Base-by-base conservation (phyloP, 257 asterid genomes). In the Osmanthus fragrans region DNA sequence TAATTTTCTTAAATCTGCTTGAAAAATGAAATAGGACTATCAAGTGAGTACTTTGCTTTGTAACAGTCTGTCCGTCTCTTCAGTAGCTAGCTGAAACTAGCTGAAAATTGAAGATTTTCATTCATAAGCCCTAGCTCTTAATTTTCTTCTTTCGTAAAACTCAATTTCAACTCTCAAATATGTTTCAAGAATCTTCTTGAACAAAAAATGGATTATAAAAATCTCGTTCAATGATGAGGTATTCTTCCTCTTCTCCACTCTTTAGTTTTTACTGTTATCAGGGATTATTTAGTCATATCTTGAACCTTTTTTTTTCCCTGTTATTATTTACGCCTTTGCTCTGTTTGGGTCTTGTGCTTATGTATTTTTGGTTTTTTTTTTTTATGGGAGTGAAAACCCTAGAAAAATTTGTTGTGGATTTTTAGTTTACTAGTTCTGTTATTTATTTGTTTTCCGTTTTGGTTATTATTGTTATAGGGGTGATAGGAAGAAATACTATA, bases 371-470 rank as follows among this genome's bases (percentile, higher is more conserved):
- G 33, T 15, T 2, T 25, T 25, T 0, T 25, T 10, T 23, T 21
- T 60, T 21, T 60, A 25, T 2, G 18, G 34, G 51, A 54, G 73
- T 70, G 63, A 37, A 39, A 78, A 40, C 73, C 76, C 81, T 76
- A 13, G 64, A 40, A 39, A 21, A 21, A 9, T 58, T 75, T 45
- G 39, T 19, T 56, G 21, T 75, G 45, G 58, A 32, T 68, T 40
- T 64, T 30, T 45, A 36, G 10, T 33, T n/a, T 49, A 16, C 34
- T 21, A 29, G 64, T 64, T 25, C 58, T 29, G 36, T 76, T 81
- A 60, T 70, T 25, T 25, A 63, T 7, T 39, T 1, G 45, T 23
- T 71, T 25, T 45, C 51, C 12, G 37, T 23, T 70, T 47, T 21
- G 13, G 0, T 30, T 33, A 66, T 32, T 49, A 54, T 49, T 74